These are phyloP conservation scores for Fusarium dimerum DNA, from an alignment of 2,329 filamentous ascomycete species.

Conservation along the genomic window DNA sequence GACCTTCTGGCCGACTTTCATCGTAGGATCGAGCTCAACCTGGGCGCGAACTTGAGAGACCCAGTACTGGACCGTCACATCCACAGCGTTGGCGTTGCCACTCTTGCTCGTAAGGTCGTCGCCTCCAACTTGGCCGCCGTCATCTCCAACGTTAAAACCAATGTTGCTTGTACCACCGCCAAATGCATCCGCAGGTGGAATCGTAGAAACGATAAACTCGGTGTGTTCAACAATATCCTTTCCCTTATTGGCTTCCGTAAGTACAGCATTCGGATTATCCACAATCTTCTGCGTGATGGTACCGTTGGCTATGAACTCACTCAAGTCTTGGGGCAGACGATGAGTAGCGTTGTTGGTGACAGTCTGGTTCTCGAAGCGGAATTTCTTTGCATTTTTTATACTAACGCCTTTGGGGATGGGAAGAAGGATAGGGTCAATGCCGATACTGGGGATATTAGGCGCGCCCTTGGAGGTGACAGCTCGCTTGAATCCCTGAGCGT, in stretches of 20 bases:
- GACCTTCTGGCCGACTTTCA: conserved; percentile 1
- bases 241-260: conserved; percentile 30
- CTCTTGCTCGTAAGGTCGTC: conserved; percentile 28
- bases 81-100: conserved; percentile 15
- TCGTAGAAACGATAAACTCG: conserved; percentile 33
- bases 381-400: background rate
- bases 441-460: conserved; percentile 17
- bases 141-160: conserved; percentile 14
- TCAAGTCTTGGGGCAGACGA: conserved; percentile 33
- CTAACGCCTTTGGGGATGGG: background rate
- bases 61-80: conserved; percentile 19
- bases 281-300: conserved; percentile 37
- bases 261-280: conserved; percentile 30
- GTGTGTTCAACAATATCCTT: conserved; percentile 34
- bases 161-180: conserved; percentile 34
- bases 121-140: conserved; percentile 23
- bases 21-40: conserved; percentile 15
- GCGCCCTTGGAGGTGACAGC: conserved; percentile 13
- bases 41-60: conserved; percentile 16
- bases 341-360: conserved; percentile 10
- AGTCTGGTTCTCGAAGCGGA: conserved; percentile 11
- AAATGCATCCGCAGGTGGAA: conserved; percentile 3
- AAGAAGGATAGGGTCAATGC: conserved; percentile 32
- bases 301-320: conserved; percentile 25
- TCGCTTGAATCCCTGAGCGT: conserved; percentile 36